Conservation (phyloP, 2,329 filamentous ascomycete genomes). For the Teratosphaeria viscida region DNA sequence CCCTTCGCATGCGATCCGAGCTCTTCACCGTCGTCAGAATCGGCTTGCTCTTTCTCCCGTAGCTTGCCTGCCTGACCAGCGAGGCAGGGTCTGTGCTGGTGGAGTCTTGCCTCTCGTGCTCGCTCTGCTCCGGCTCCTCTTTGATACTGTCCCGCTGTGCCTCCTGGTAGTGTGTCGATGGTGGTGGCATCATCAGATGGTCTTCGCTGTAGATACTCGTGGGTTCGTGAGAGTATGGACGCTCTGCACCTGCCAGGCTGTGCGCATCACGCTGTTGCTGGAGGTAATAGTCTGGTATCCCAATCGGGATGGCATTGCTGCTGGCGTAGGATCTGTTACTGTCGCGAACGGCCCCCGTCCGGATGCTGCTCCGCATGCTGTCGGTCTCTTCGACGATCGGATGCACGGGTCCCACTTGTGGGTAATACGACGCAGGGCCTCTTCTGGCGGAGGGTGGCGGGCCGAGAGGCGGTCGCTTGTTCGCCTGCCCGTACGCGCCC, state of each 20-base stretch:
- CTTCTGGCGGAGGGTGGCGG: constrained; percentile 39
- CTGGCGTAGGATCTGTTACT: constrained; percentile 36
- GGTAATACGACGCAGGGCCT: constrained; percentile 40
- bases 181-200: neutral
- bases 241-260: constrained; percentile 7
- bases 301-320: constrained; percentile 38
- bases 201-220: neutral
- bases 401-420: constrained; percentile 37
- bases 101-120: neutral
- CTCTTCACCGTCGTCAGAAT: constrained; percentile 39
- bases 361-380: constrained; percentile 22
- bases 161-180: neutral
- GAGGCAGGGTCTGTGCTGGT: constrained; percentile 11
- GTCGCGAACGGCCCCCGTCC: constrained; percentile 11
- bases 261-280: constrained; percentile 21
- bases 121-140: neutral
- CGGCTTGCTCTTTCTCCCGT: constrained; percentile 38
- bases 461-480: constrained; percentile 28
- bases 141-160: neutral
- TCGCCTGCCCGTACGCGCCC: constrained; percentile 4
- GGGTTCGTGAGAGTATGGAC: neutral
- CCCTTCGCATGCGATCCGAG: constrained; percentile 22
- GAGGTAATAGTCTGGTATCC: constrained; percentile 31
- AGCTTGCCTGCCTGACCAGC: constrained; percentile 38
- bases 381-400: constrained; percentile 41